Percentiles rank a stretch among this genome's conserved stretches.
Conservation (phyloP, 192 early-diverging fungal species). For the Coemansia sp. region DNA sequence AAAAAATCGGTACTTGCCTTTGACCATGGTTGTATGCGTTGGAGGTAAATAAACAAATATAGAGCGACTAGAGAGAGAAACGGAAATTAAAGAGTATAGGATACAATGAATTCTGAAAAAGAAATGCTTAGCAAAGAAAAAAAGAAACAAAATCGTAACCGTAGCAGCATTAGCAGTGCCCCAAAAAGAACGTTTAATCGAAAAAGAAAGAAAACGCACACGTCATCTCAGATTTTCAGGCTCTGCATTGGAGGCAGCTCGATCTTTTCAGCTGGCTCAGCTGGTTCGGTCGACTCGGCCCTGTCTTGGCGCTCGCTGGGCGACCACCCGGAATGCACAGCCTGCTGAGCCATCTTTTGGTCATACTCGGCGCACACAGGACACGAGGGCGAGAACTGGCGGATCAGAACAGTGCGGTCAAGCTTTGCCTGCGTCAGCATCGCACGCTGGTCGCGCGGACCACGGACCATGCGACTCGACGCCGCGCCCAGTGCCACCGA, state of each 20-base stretch:
- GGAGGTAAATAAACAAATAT: constrained; percentile 2
- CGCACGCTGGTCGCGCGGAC: constrained; percentile 22
- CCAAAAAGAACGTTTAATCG: too few species aligned
- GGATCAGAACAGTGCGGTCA: constrained; percentile 36
- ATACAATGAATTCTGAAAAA: too few species aligned
- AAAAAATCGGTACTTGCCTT: constrained; percentile 45
- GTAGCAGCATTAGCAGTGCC: too few species aligned
- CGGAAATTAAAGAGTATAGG: too few species aligned
- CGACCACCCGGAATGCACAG: constrained; percentile 34
- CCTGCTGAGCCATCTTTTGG: constrained; percentile 14
- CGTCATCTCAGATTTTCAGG: constrained; percentile 5
- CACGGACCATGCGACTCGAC: constrained; percentile 12
- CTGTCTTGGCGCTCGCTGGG: constrained; percentile 28
- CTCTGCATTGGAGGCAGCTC: constrained; percentile 43
- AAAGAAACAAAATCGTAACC: background rate
- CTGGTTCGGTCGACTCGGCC: background rate
- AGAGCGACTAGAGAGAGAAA: background rate
- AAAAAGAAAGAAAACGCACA: background rate
- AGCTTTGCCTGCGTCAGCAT: constrained; percentile 40
- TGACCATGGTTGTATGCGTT: constrained; percentile 29
- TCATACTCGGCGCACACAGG: constrained; percentile 43
- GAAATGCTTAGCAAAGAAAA: background rate
- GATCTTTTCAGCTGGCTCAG: background rate
- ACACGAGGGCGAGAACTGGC: constrained; percentile 24
- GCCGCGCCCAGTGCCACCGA: background rate